These are phyloP conservation scores for Epithele typhae DNA, from an alignment of 768 basidiomycete species.

Conservation along the genomic window DNA sequence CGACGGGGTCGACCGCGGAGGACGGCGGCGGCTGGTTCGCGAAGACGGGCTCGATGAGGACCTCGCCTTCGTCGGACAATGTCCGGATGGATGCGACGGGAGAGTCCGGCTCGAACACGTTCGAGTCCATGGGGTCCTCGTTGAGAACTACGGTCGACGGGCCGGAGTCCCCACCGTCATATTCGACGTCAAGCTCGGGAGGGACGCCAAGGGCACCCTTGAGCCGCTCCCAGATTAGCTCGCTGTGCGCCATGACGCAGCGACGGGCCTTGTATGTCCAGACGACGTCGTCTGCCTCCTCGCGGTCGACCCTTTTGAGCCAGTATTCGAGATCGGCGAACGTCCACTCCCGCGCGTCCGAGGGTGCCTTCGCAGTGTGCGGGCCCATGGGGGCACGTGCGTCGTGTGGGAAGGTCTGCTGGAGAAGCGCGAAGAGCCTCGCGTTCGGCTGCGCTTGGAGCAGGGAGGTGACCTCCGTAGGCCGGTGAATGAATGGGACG, in stretches of 20 bases:
- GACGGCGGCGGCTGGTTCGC: conserved; percentile 25
- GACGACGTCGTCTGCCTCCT: conserved; percentile 58
- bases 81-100: conserved; percentile 10
- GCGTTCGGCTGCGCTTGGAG: conserved; percentile 62
- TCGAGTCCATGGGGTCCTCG: conserved; percentile 10
- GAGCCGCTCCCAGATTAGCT: conserved; percentile 89
- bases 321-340: conserved; percentile 66
- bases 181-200: conserved; percentile 72
- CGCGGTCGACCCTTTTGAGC: conserved; percentile 60
- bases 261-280: conserved; percentile 74
- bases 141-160: conserved; percentile 3
- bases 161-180: conserved; percentile 16
- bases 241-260: conserved; percentile 72
- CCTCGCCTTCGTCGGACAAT: conserved; percentile 12
- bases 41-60: conserved; percentile 31
- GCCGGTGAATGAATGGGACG: conserved; percentile 84
- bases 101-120: conserved; percentile 21
- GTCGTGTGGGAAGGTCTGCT: conserved; percentile 56
- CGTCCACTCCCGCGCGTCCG: conserved; percentile 65
- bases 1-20: conserved; percentile 10
- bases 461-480: conserved; percentile 67
- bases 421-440: conserved; percentile 67
- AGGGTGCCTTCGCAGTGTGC: conserved; percentile 23
- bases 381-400: conserved; percentile 24
- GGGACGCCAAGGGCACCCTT: conserved; percentile 87